Base-by-base conservation (phyloP, 441 rosid species). In the Lepidium campestre region DNA sequence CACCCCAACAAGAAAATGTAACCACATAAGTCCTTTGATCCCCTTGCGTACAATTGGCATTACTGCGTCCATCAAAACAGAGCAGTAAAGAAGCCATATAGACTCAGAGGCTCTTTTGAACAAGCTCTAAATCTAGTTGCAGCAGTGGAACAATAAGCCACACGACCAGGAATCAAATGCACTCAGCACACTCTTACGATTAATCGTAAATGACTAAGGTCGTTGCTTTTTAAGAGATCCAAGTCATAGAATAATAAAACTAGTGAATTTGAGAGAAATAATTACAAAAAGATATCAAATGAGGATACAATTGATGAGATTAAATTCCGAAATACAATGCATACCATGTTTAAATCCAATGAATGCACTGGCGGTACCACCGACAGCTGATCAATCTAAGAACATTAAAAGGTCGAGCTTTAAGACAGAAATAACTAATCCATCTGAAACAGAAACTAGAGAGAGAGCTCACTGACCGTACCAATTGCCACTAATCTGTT, bases 1-100 rank as follows among this genome's bases (percentile, higher is more conserved):
- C 87, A 87, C 96, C 62, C 97, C 99, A 77, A 91, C 67, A 34
- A 93, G 81, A 80, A 93, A 93, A 80, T 93, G 99, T 70, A 91
- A 64, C 97, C 96, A 91, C 88, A 91, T 87, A 36, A 95, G 99
- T 49, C 78, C 99, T 80, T 89, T 93, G 20, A 93, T 77, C 71
- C 83, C 78, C 73, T 81, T 86, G 68, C 75, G 81, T 53, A 93
- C 96, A 47, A 83, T 23, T 31, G 97, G 95, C 89, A 91, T 93
- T 58, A 82, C 99, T 93, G 85, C 84, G 75, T 67, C 50, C 40
- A 62, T 32, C 65, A 61, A 65, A 27, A 40, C n/a, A 48, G 10
- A 56, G 13, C 17, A 31, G 4, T 49, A 2, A 46, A 29, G 12
- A 55, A 46, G 18, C 23, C 23, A 57, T 54, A 15, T 7, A 42